Conservation (phyloP, 169 alveolate species). For the Plasmodium falciparum region DNA sequence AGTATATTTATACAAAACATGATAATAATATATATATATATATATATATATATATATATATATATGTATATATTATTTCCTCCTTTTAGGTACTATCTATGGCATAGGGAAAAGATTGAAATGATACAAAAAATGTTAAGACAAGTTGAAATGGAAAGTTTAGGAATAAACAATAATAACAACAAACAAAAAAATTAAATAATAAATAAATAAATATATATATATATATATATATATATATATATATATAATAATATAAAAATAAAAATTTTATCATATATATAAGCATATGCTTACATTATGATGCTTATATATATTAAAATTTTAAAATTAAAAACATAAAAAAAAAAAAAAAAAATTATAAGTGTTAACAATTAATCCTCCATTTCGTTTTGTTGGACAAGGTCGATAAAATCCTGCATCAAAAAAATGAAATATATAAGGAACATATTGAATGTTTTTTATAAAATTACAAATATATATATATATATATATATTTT, state of each 20-base stretch:
- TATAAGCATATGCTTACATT: background rate
- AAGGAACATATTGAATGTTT: conserved; percentile 5
- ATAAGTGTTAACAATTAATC: conserved; percentile 19
- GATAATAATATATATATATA: background rate
- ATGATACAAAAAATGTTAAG: conserved; percentile 54
- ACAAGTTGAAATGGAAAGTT: conserved; percentile 31
- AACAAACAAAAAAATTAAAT: conserved; percentile 19
- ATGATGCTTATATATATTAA: background rate
- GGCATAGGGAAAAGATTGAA: conserved; percentile 70
- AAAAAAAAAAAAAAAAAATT: conserved; percentile 7
- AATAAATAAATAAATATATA: background rate
- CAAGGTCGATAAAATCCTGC: conserved; percentile 61
- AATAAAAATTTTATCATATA: background rate
- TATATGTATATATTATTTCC: background rate
- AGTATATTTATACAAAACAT: background rate
- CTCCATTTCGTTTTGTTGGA: conserved; percentile 32
- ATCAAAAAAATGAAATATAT: background rate
- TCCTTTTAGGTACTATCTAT: conserved; percentile 50
- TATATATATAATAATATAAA: background rate
- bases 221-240: background rate
- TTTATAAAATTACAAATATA: background rate
- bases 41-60: conserved; percentile 5
- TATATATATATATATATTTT: conserved; percentile 3
- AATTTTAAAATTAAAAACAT: background rate
- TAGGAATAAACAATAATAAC: background rate